Percentiles rank a stretch among this genome's conserved stretches.
These are phyloP conservation scores for Jasminum sambac DNA, from an alignment of 257 asterid genomes.

Conservation along the genomic window DNA sequence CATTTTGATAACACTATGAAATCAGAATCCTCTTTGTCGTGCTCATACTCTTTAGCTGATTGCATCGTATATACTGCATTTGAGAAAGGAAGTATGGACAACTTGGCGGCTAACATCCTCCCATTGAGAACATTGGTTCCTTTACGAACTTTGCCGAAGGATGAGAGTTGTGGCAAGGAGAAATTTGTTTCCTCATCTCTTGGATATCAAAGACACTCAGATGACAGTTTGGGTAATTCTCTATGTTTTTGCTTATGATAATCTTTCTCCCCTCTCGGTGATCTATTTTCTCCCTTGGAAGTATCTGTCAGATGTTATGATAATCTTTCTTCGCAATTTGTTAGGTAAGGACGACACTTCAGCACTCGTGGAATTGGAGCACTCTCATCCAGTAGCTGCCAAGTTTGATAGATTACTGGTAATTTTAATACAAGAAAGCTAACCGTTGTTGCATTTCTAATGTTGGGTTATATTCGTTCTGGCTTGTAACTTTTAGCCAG, in stretches of 20 bases:
- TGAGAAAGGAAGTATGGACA: conserved; percentile 83
- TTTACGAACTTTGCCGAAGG: conserved; percentile 32
- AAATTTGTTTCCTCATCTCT: conserved; percentile 43
- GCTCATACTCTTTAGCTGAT: conserved; percentile 75
- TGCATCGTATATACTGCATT: conserved; percentile 78
- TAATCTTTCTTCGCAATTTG: conserved; percentile 25
- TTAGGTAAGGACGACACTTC: conserved; percentile 48
- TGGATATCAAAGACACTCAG: conserved; percentile 45
- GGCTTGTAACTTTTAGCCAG: neutral
- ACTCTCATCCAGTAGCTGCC: conserved; percentile 50
- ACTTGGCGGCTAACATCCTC: conserved; percentile 78
- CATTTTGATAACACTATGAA: conserved; percentile 43
- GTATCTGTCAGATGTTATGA: conserved; percentile 5
- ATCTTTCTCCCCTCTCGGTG: neutral
- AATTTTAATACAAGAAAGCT: conserved; percentile 34
- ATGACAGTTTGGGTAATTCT: conserved; percentile 52
- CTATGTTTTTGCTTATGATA: conserved; percentile 23
- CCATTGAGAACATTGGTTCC: conserved; percentile 51
- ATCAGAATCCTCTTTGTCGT: conserved; percentile 50
- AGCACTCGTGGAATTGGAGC: conserved; percentile 49
- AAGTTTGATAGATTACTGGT: conserved; percentile 86
- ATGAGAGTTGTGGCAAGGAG: conserved; percentile 34
- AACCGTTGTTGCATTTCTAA: conserved; percentile 17
- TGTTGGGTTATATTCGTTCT: neutral
- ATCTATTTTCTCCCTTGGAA: neutral